phyloP scores from a whole-genome alignment of 345 rosid genomes.

The Hibiscus syriacus region DNA sequence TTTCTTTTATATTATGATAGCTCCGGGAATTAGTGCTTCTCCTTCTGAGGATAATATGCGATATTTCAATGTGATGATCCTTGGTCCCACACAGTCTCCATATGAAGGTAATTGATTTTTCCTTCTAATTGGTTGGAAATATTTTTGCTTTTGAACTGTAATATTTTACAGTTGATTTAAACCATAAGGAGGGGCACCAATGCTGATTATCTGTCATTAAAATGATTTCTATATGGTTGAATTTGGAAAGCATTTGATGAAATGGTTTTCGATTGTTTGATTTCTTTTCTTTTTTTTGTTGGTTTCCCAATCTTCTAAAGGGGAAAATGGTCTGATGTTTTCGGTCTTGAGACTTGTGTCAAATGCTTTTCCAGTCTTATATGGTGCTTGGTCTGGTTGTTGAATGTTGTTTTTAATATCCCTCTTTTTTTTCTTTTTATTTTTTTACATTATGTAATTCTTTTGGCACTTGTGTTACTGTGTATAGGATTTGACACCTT shows the following conservation, averaged over 20 bases:
- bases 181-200: background rate
- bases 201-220: background rate
- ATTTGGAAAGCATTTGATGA: background rate
- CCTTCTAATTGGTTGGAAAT: background rate
- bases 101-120: conserved; percentile 61
- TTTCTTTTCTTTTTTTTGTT: background rate
- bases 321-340: background rate
- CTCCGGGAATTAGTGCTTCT: conserved; percentile 96
- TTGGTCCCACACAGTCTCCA: conserved; percentile 96
- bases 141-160: background rate
- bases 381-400: background rate
- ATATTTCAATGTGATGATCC: conserved; percentile 92
- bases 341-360: background rate
- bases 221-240: no score
- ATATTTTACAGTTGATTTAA: background rate
- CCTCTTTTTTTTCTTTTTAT: background rate
- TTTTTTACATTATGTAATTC: background rate
- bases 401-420: background rate
- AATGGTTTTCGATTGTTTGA: background rate
- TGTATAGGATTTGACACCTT: conserved; percentile 7
- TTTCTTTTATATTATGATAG: conserved; percentile 29
- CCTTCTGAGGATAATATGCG: conserved; percentile 97
- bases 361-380: background rate
- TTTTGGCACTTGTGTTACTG: background rate
- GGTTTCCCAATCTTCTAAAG: background rate